Evolutionary conservation across 1,284 basidiomycete species (phyloP).

Genomic region (Boletus semigastroideus): DNA sequence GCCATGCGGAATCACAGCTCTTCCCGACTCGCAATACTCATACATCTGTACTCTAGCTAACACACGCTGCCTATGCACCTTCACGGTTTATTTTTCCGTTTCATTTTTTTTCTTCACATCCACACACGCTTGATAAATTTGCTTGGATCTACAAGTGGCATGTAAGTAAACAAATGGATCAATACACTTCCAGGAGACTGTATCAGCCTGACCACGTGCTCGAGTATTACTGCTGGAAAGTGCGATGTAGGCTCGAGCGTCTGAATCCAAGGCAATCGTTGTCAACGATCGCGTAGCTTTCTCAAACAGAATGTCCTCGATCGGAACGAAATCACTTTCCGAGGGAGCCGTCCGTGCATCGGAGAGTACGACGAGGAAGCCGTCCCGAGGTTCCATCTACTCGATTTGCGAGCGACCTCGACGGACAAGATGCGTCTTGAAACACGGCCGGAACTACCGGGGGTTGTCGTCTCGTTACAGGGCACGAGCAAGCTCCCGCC

Average conservation of each 20-base stretch:
- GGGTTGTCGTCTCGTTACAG: background rate
- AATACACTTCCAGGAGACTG: conserved; percentile 1
- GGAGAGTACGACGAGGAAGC: too few species aligned
- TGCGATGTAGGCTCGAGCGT: conserved; percentile 7
- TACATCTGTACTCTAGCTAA: conserved; percentile 26
- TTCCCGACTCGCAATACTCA: conserved; percentile 14
- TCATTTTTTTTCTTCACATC: background rate
- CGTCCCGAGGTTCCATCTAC: too few species aligned
- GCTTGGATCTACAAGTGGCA: conserved; percentile 23
- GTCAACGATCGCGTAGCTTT: background rate
- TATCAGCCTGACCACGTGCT: background rate
- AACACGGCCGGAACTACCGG: background rate
- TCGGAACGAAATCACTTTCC: too few species aligned
- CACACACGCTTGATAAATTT: conserved; percentile 6
- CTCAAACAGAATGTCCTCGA: background rate
- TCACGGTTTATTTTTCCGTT: background rate
- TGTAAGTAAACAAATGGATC: conserved; percentile 14
- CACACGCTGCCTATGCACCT: conserved; percentile 9
- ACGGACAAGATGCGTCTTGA: background rate
- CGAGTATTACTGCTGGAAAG: conserved; percentile 1
- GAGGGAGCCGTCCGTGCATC: too few species aligned
- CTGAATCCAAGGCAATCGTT: background rate
- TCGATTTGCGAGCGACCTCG: background rate
- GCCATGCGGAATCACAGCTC: conserved; percentile 8
- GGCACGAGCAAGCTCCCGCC: background rate